Base-by-base conservation (phyloP, 192 early-diverging fungal genomes). In the Podila verticillata region DNA sequence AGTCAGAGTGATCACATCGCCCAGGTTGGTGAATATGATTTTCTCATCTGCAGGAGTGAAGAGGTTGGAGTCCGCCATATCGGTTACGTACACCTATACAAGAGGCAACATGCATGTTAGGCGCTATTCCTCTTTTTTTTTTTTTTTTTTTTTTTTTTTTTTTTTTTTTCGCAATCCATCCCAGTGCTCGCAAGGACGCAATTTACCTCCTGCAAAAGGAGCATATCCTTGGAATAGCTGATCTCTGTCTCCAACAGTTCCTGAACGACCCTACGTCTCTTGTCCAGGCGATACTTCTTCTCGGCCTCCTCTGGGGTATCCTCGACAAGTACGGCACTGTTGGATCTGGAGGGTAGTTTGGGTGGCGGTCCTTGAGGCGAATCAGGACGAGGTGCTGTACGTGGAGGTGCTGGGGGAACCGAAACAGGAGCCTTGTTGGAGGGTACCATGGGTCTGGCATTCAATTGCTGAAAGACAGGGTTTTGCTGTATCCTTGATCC, bases 201-300 rank as follows among this genome's bases (percentile, higher is more conserved):
- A 44, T 20, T 24, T 62, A 79, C 86, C 35, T 93, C 89, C 32
- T 90, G 85, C 31, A 97, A 68, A 13, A 95, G 80, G 15, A 88
- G 68, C 89, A 97, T 89, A 70, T 97, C 96, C 22, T 87, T 86
- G 35, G 92, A 83, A 57, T 89, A 97, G 12, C 81, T 84, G 24
- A 85, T 82, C 71, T 97, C 96, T 1, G 96, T 96, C 35, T 90
- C 87, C 0, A 95, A 77, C 48, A 97, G 77, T 64, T 97, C 96
- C 49, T 87, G 85, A 15, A 95, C 81, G 34, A 96, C 91, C 47
- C 89, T 88, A 35, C 87, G 83, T 20, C 93, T 84, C 82, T 96
- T 96, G 54, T 80, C 70, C 61, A 80, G 17, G 10, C 65, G 69
- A 63, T 80, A 70, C 48, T 80, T 80, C 35, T 70, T 60, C 54